These are phyloP conservation scores for Cardamine chenopodiifolia DNA, from an alignment of 345 rosid species.

Conservation along the genomic window DNA sequence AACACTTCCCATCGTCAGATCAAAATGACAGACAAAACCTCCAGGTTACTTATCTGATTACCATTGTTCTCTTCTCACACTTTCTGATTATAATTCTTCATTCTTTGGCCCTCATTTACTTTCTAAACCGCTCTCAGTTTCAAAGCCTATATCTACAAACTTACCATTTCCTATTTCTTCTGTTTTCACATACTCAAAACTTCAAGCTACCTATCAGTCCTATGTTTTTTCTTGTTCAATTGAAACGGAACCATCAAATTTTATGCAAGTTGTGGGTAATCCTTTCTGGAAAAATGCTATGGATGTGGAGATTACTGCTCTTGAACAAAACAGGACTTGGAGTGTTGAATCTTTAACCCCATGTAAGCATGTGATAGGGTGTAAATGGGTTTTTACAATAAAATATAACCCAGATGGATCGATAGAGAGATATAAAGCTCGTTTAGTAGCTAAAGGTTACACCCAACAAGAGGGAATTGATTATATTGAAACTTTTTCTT, in stretches of 20 bases:
- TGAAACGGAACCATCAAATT: background rate
- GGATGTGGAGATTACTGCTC: background rate
- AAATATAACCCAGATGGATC: background rate
- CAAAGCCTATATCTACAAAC: too few species aligned
- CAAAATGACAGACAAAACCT: background rate
- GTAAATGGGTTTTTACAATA: background rate
- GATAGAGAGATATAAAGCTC: too few species aligned
- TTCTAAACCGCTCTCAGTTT: too few species aligned
- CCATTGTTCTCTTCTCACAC: background rate
- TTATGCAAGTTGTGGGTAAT: background rate
- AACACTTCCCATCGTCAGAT: accelerated
- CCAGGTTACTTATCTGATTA: background rate
- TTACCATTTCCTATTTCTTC: background rate
- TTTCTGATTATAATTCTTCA: too few species aligned
- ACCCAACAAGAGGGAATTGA: too few species aligned
- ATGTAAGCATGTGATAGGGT: background rate
- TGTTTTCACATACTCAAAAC: accelerated
- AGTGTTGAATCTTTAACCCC: background rate
- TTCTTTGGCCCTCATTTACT: too few species aligned
- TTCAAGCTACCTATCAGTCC: accelerated
- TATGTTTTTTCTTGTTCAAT: background rate
- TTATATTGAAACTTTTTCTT: too few species aligned
- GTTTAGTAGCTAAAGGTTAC: too few species aligned
- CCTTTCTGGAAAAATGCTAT: background rate
- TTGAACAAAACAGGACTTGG: background rate